Conservation (phyloP, 2,329 filamentous ascomycete species). For the Fusarium tricinctum region DNA sequence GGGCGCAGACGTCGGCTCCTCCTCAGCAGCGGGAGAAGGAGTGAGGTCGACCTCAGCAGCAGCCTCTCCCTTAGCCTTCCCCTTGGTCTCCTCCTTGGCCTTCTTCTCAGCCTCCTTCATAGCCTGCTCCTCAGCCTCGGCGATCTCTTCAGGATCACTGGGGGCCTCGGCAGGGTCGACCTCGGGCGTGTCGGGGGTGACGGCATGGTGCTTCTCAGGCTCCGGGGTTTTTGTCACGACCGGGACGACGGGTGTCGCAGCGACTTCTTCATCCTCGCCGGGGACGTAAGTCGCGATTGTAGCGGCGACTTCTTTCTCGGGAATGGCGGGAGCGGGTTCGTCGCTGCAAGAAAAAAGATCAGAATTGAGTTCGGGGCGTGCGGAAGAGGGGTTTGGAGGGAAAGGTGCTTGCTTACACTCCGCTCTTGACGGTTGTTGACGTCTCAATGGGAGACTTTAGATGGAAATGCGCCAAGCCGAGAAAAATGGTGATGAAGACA, state of each 20-base stretch:
- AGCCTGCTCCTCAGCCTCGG: conserved; percentile 13
- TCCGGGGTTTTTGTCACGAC: conserved; percentile 6
- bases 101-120: neutral
- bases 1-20: neutral
- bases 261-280: conserved; percentile 17
- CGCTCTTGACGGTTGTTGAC: conserved; percentile 1
- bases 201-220: neutral
- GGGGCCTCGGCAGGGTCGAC: conserved; percentile 22
- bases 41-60: neutral
- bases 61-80: conserved; percentile 6
- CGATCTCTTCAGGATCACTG: conserved; percentile 23
- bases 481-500: conserved; percentile 33
- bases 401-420: conserved; percentile 13
- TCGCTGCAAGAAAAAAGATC: neutral
- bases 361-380: neutral
- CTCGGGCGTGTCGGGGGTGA: neutral
- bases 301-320: conserved; percentile 31
- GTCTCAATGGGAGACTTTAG: conserved; percentile 24
- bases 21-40: conserved; percentile 3
- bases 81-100: too few relatives aligned
- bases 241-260: conserved; percentile 12
- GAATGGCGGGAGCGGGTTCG: conserved; percentile 29
- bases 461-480: conserved; percentile 33
- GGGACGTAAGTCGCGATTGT: conserved; percentile 22
- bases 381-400: neutral